Evolutionary conservation across 2,329 filamentous ascomycete species (phyloP), one percentile per base, ranked within the genome.

Genomic region (Diaporthe citrichinensis): DNA sequence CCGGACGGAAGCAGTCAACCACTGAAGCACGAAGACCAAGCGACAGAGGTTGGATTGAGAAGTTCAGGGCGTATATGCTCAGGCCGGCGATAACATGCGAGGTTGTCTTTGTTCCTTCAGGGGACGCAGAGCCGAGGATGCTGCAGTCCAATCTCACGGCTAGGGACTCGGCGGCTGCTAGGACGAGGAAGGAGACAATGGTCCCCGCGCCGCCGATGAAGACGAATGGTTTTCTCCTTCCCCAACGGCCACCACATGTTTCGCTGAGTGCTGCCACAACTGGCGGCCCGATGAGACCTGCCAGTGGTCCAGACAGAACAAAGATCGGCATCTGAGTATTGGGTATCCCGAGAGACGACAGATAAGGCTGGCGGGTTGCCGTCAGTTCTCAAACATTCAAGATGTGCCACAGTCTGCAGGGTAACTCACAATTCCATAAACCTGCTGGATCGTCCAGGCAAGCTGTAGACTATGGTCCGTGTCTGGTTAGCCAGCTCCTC

Each of bases 271-370:
- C 65, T 20, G 65, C 65, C 4, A 68, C 65, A 53, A 68, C 17
- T 53, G 65, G 65, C 15, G 65, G 65, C 14, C 65, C 65, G 8
- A 68, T 53, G 23, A 68, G 65, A 53, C 65, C 65, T 53, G 65
- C 65, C 23, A 68, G 46, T 3, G 46, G 65, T 5, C 65, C 65
- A 28, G 65, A 68, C 23, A 68, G 23, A 14, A 68, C 65, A 34
- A 53, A 68, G 23, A 68, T 53, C 34, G 65, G 65, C 65, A 68
- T 53, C 46, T 68, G 65, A 36, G 65, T 68, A 31, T 53, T 68
- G n/a, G 65, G 46, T 12, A 68, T 12, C 23, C 65, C 65, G 14
- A 68, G 65, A 34, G 65, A 68, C 20, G 65, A 53, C 8, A 68
- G n/a, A 6, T 68, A 68, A 68, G 65, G 65, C 65, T 68, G 15